These are phyloP conservation scores for Fusarium chaquense DNA, from an alignment of 2,329 filamentous ascomycete genomes.

Conservation along the genomic window DNA sequence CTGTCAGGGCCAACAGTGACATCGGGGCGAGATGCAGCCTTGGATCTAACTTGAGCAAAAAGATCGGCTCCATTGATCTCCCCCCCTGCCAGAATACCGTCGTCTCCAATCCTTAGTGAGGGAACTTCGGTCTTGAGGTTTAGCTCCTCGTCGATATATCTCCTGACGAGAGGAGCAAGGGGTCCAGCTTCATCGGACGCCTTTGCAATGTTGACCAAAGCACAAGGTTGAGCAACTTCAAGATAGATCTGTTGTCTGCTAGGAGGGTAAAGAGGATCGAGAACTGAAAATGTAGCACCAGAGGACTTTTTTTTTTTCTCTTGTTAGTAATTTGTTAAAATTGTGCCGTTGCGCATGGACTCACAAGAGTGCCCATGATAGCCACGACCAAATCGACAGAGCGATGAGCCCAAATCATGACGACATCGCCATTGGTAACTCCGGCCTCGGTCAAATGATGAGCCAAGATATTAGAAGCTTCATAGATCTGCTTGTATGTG, in stretches of 20 bases:
- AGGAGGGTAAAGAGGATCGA: constrained; percentile 48
- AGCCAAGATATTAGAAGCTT: constrained; percentile 83
- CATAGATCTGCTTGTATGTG: constrained; percentile 87
- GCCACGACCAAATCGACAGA: constrained; percentile 72
- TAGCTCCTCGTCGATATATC: constrained; percentile 18
- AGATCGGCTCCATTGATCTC: constrained; percentile 19
- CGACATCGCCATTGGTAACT: constrained; percentile 82
- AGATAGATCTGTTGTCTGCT: constrained; percentile 68
- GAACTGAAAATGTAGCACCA: constrained; percentile 49
- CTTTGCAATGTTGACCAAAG: constrained; percentile 78
- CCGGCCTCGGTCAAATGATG: constrained; percentile 77
- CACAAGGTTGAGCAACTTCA: constrained; percentile 79
- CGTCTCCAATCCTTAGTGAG: constrained; percentile 14
- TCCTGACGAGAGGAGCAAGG: constrained; percentile 13
- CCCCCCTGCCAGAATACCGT: constrained; percentile 19
- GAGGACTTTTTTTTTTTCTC: constrained; percentile 51
- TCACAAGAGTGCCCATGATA: constrained; percentile 76
- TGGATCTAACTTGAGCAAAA: constrained; percentile 56
- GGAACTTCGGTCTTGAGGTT: constrained; percentile 26
- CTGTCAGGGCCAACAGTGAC: constrained; percentile 85
- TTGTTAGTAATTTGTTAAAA: background rate
- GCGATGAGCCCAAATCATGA: constrained; percentile 91
- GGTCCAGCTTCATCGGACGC: constrained; percentile 71
- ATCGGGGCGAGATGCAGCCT: constrained; percentile 69
- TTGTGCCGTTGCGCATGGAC: background rate